Conservation (phyloP, 176 grass and related monocot species). For the Dactylis glomerata region DNA sequence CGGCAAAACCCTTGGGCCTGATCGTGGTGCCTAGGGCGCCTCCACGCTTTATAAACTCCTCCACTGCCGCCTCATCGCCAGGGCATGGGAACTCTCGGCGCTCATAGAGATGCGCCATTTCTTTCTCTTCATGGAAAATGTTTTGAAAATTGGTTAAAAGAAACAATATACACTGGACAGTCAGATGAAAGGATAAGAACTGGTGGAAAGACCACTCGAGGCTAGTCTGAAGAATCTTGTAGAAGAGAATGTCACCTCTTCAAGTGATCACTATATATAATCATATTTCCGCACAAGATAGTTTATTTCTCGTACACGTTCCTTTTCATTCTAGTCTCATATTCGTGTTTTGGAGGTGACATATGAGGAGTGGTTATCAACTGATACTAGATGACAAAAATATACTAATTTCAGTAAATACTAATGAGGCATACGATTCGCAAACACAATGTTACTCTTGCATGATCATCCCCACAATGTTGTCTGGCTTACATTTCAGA, state of each 20-base stretch:
- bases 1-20: constrained; percentile 73
- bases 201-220: background rate
- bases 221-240: background rate
- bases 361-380: background rate
- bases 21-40: constrained; percentile 71
- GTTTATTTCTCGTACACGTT: background rate
- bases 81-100: constrained; percentile 67
- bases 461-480: background rate
- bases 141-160: background rate
- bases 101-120: constrained; percentile 89
- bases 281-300: background rate
- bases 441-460: background rate
- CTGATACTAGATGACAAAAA: background rate
- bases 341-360: background rate
- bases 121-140: constrained; percentile 71
- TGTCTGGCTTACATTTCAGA: background rate
- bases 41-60: constrained; percentile 83
- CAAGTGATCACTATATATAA: background rate
- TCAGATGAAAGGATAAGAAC: background rate
- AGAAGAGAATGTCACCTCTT: background rate
- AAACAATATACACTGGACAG: background rate
- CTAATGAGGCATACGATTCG: background rate
- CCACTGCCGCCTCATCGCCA: constrained; percentile 70
- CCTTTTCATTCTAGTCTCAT: background rate
- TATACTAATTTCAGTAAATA: background rate